These are phyloP conservation scores for Avena insularis DNA, from an alignment of 176 grass and related monocot species.

Conservation along the genomic window DNA sequence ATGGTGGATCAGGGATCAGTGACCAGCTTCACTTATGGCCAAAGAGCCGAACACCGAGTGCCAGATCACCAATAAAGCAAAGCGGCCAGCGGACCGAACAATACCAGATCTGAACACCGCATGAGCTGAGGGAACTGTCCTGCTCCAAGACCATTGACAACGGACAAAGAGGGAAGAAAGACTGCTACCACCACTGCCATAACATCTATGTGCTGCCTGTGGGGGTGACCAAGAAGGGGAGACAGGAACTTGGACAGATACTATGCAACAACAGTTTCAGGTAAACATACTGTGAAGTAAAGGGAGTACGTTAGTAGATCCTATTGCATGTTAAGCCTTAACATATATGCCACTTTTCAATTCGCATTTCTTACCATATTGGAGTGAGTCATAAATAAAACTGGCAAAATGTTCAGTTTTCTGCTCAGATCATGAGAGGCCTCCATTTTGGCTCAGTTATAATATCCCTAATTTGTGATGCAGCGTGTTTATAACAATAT, in stretches of 20 bases:
- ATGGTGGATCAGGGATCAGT: background rate
- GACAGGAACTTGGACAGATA: background rate
- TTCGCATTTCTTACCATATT: background rate
- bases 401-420: constrained; percentile 1
- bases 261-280: background rate
- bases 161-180: background rate
- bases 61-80: constrained; percentile 9
- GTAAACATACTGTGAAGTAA: background rate
- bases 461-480: background rate
- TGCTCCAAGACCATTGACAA: background rate
- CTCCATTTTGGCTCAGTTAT: too few relatives aligned
- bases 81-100: background rate
- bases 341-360: background rate
- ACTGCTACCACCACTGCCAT: background rate
- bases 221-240: background rate
- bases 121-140: background rate
- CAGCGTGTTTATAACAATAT: background rate
- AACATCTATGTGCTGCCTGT: background rate
- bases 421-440: too few relatives aligned
- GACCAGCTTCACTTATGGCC: constrained; percentile 14
- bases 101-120: background rate
- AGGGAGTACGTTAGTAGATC: background rate
- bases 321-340: background rate
- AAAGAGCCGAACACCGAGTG: background rate
- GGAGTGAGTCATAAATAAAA: background rate